These are phyloP conservation scores for Eucalyptus pauciflora DNA, from an alignment of 345 rosid species.

Conservation along the genomic window DNA sequence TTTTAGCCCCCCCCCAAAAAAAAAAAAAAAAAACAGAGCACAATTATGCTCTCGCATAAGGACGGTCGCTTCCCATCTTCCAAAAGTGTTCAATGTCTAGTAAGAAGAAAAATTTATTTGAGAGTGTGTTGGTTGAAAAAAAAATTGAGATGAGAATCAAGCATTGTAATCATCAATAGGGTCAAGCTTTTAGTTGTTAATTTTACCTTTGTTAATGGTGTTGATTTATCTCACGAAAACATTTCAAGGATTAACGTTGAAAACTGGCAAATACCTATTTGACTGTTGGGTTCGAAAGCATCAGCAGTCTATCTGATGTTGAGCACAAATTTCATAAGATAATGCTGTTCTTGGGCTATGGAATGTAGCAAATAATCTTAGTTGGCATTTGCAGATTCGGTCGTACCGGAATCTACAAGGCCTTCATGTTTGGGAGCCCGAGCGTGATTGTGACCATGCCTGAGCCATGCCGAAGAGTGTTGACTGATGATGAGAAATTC, in stretches of 20 bases:
- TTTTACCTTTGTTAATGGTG: not conserved
- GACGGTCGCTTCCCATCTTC: not conserved
- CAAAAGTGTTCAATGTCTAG: not conserved
- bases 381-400: conserved; percentile 41
- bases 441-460: conserved; percentile 67
- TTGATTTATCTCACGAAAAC: not conserved
- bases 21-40: not conserved
- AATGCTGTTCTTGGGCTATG: not conserved
- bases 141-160: not conserved
- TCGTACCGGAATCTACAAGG: conserved; percentile 51
- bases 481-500: conserved; percentile 63
- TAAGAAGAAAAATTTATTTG: not conserved
- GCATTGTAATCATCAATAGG: not conserved
- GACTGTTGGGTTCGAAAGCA: not conserved
- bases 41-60: not conserved
- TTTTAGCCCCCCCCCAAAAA: not conserved
- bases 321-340: not conserved
- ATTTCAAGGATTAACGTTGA: not conserved
- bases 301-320: not conserved
- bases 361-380: not conserved
- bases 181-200: not conserved
- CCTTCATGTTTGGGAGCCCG: conserved; percentile 77
- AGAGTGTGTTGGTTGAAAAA: not conserved
- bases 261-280: not conserved
- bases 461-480: conserved; percentile 49